A percentile compares a stretch with the other conserved stretches of the same genome.
Conservation (phyloP, 2,329 filamentous ascomycete species). For the Albophoma yamanashiensis region DNA sequence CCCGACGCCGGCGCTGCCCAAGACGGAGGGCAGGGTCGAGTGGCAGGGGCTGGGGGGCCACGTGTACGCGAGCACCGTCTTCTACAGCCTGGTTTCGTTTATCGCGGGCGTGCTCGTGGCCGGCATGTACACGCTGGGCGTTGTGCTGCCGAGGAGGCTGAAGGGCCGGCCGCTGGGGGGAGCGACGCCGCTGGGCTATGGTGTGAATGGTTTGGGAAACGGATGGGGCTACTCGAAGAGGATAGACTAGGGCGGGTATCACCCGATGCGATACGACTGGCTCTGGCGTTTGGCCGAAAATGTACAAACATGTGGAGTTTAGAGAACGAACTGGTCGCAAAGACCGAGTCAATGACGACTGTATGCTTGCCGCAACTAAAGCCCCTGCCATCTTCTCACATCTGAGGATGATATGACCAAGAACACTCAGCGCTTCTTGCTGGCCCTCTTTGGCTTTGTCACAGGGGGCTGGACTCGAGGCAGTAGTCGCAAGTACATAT, state of each 20-base stretch:
- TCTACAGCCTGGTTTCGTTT: constrained; percentile 51
- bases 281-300: neutral
- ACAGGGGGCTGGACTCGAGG: constrained; percentile 24
- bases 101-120: constrained; percentile 42
- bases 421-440: neutral
- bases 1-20: constrained; percentile 59
- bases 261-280: neutral
- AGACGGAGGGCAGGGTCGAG: constrained; percentile 53
- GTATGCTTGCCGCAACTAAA: neutral
- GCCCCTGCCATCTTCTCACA: neutral
- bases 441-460: constrained; percentile 25
- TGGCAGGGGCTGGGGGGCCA: constrained; percentile 56
- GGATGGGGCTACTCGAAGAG: constrained; percentile 51
- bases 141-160: constrained; percentile 44
- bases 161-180: constrained; percentile 40
- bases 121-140: constrained; percentile 49
- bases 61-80: constrained; percentile 52
- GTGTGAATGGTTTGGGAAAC: constrained; percentile 40
- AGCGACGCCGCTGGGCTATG: constrained; percentile 47
- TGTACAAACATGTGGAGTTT: neutral
- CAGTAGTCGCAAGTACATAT: constrained; percentile 44
- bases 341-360: neutral
- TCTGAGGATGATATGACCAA: neutral
- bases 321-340: neutral
- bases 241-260: constrained; percentile 7